Evolutionary conservation across 1,139 yeast genomes (phyloP).

Genomic region (Arxiozyma heterogenica): DNA sequence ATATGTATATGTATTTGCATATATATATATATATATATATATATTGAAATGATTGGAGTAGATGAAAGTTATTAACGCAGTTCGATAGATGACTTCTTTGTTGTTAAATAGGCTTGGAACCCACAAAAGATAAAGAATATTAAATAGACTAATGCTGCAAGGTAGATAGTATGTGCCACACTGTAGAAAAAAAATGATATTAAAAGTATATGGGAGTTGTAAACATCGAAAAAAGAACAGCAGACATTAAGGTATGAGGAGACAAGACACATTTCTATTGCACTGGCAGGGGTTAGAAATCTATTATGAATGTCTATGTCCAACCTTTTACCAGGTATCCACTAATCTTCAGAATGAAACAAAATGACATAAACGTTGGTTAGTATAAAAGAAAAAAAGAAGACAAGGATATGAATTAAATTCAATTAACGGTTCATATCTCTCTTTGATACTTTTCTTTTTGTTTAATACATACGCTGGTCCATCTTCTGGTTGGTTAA

Average conservation of each 20-base stretch:
- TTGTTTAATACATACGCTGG: conserved; percentile 45
- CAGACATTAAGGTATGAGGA: too few relatives aligned
- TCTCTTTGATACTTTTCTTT: too few relatives aligned
- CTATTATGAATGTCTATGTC: too few relatives aligned
- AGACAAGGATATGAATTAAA: not conserved
- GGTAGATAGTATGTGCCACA: conserved; percentile 81
- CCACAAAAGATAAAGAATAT: conserved; percentile 84
- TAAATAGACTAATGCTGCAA: conserved; percentile 79
- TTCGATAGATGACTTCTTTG: conserved; percentile 27
- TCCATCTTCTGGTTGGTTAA: conserved; percentile 85
- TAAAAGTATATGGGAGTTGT: too few relatives aligned
- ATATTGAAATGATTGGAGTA: not conserved
- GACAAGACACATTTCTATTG: too few relatives aligned
- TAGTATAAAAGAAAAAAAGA: not conserved
- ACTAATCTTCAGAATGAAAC: too few relatives aligned
- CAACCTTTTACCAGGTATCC: too few relatives aligned
- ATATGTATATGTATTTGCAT: not conserved
- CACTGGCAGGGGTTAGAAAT: too few relatives aligned
- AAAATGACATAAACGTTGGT: not conserved
- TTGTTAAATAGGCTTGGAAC: conserved; percentile 47
- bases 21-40: not conserved
- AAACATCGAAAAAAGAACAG: too few relatives aligned
- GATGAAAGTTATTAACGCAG: conserved; percentile 17
- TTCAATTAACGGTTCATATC: too few relatives aligned
- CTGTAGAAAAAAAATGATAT: conserved; percentile 23